Conservation (phyloP, 345 rosid species). For the Populus alba region DNA sequence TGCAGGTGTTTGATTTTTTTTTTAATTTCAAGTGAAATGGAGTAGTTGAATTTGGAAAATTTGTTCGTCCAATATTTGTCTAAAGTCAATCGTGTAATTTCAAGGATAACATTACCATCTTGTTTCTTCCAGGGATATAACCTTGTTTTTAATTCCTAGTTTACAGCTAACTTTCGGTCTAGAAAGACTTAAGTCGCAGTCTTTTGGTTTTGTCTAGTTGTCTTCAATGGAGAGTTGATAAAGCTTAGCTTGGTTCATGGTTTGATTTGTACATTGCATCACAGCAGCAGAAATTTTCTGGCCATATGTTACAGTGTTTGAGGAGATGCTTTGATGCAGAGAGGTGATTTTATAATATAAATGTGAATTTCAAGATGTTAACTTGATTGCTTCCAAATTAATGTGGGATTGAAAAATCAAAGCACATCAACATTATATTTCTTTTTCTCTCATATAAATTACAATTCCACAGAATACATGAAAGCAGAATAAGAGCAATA, state of each 20-base stretch:
- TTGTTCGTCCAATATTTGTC: conserved; percentile 49
- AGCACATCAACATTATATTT: neutral
- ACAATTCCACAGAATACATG: neutral
- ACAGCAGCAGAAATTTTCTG: neutral
- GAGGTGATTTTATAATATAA: neutral
- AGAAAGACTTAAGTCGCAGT: neutral
- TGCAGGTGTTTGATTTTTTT: conserved; percentile 53
- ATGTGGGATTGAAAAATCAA: neutral
- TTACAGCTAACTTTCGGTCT: neutral
- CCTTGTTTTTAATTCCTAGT: too few species aligned
- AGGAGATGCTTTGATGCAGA: neutral
- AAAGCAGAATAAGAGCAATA: neutral
- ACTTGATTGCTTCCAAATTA: neutral
- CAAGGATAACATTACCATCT: too few species aligned
- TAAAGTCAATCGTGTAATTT: too few species aligned
- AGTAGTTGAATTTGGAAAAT: conserved; percentile 67
- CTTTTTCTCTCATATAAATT: too few species aligned
- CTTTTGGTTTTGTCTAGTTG: neutral
- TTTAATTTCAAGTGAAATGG: conserved; percentile 37
- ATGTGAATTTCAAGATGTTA: neutral
- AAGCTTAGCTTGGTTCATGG: too few species aligned
- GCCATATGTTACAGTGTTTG: neutral
- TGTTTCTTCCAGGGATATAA: too few species aligned
- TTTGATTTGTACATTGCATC: neutral
- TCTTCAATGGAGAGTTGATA: too few species aligned